These are phyloP conservation scores for Phoenix dactylifera DNA, from an alignment of 176 grass and related monocot genomes.

Conservation along the genomic window DNA sequence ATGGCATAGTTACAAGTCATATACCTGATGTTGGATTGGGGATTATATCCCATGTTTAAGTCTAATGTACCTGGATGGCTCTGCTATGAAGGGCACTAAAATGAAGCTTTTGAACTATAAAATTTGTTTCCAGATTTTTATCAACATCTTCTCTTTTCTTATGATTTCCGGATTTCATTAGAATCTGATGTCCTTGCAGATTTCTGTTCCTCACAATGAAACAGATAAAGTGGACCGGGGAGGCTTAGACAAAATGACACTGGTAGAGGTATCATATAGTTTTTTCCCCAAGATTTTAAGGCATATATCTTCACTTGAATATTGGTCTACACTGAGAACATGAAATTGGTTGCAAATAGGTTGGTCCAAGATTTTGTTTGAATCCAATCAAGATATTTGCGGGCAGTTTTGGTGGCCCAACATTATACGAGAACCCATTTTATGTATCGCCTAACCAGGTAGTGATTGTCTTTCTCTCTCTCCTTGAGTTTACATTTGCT, in stretches of 20 bases:
- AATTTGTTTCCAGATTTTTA: too few relatives aligned
- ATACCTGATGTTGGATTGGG: too few relatives aligned
- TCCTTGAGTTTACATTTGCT: not conserved
- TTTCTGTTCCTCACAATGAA: conserved; percentile 86
- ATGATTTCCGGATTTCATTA: not conserved
- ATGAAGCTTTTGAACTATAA: not conserved
- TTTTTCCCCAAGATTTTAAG: conserved; percentile 6
- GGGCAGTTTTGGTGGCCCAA: conserved; percentile 90
- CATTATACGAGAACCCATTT: conserved; percentile 82
- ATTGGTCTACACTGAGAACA: not conserved
- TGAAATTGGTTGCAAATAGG: conserved; percentile 28
- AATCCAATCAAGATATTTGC: conserved; percentile 99
- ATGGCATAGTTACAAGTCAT: too few relatives aligned
- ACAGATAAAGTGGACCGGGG: conserved; percentile 91
- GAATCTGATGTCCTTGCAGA: conserved; percentile 25
- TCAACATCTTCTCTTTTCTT: not conserved
- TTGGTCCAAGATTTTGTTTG: conserved; percentile 99
- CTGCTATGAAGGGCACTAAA: too few relatives aligned
- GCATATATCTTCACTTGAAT: not conserved
- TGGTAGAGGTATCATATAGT: conserved; percentile 56
- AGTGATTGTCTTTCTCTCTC: not conserved
- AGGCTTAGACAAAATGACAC: conserved; percentile 91
- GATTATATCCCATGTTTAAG: too few relatives aligned
- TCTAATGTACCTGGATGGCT: too few relatives aligned
- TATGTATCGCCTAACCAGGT: conserved; percentile 98